phyloP scores from a whole-genome alignment of 345 rosid species.

The Schrenkiella parvula region DNA sequence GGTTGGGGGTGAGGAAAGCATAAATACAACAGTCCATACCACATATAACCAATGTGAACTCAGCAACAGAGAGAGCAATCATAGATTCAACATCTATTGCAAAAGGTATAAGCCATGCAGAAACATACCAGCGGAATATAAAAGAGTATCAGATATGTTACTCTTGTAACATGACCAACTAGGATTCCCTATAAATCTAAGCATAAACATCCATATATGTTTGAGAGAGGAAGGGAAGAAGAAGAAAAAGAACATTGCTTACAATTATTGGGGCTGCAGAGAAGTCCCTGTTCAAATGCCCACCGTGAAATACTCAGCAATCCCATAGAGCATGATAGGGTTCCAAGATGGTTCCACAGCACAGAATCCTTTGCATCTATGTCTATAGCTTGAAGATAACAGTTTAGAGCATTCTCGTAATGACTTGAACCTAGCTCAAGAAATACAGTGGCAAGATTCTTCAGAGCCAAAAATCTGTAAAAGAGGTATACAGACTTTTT shows the following conservation, averaged over 20 bases:
- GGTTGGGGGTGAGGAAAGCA: background rate
- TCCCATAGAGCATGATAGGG: constrained; percentile 96
- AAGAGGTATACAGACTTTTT: background rate
- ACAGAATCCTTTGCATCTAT: constrained; percentile 95
- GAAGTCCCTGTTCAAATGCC: constrained; percentile 99
- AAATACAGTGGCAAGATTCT: constrained; percentile 86
- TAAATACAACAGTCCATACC: background rate
- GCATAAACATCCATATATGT: background rate
- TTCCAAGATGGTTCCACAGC: constrained; percentile 96
- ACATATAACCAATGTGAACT: background rate
- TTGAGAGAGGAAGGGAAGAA: background rate
- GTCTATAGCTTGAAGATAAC: constrained; percentile 98
- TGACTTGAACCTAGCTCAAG: constrained; percentile 84
- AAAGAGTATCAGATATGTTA: background rate
- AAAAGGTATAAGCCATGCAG: background rate
- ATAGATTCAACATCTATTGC: background rate
- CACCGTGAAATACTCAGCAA: constrained; percentile 81
- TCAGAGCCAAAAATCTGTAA: constrained; percentile 87
- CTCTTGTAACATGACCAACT: background rate
- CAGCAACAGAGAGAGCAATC: constrained; percentile 2
- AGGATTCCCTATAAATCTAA: background rate
- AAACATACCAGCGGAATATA: background rate
- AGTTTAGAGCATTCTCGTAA: constrained; percentile 77
- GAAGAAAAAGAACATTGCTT: constrained; percentile 29
- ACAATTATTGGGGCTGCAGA: constrained; percentile 98